Percentiles rank a stretch among this genome's conserved stretches.
phyloP scores from a whole-genome alignment of 192 early-diverging fungal species.

The Fimicolochytrium jonesii region DNA sequence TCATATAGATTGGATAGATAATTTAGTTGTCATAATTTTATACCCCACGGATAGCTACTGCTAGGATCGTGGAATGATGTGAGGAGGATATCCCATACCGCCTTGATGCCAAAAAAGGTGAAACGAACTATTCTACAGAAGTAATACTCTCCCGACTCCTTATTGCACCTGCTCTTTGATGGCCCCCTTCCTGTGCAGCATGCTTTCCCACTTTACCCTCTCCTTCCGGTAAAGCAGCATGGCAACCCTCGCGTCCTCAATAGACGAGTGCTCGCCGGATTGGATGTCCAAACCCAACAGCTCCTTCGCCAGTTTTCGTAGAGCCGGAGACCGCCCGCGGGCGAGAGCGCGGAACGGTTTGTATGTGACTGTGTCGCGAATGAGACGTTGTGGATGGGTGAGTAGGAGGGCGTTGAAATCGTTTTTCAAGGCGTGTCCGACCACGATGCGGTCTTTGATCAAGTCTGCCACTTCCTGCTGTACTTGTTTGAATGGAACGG shows the following conservation, averaged over 20 bases:
- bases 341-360: slow-evolving; percentile 64
- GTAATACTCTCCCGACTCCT: no score
- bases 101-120: no score
- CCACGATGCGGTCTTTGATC: slow-evolving; percentile 76
- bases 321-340: slow-evolving; percentile 61
- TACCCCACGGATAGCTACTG: no score
- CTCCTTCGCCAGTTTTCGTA: slow-evolving; percentile 72
- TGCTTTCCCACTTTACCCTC: slow-evolving; percentile 77
- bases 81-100: no score
- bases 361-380: slow-evolving; percentile 83
- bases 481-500: slow-evolving; percentile 70
- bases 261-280: slow-evolving; percentile 79
- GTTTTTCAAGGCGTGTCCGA: slow-evolving; percentile 89
- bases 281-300: slow-evolving; percentile 82
- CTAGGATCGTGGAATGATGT: no score
- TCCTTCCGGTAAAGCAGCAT: slow-evolving; percentile 86
- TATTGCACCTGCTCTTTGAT: no score
- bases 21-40: no score
- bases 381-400: slow-evolving; percentile 69
- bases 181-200: slow-evolving; percentile 27
- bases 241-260: slow-evolving; percentile 84
- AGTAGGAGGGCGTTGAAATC: slow-evolving; percentile 80
- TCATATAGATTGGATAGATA: no score
- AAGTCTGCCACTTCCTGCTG: slow-evolving; percentile 77
- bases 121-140: no score